Evolutionary conservation across 306 rosid genomes (phyloP).

Genomic region (Ormosia emarginata): DNA sequence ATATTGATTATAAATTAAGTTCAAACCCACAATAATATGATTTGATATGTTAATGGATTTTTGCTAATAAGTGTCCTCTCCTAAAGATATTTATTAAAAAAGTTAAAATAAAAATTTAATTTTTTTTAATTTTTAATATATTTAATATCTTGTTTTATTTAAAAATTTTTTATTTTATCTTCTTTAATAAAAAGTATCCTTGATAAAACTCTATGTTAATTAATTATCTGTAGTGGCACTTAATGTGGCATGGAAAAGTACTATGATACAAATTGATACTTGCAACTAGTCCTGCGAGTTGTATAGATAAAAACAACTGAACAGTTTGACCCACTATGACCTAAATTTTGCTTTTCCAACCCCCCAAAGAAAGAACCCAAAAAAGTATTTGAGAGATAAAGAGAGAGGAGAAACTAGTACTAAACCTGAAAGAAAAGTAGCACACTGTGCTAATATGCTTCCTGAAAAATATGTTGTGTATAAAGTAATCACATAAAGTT

Average conservation of each 20-base stretch:
- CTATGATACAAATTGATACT: not conserved
- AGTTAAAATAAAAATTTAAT: no score
- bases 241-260: not conserved
- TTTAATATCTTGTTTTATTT: no score
- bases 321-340: not conserved
- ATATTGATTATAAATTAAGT: not conserved
- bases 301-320: not conserved
- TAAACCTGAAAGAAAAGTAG: not conserved
- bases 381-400: not conserved
- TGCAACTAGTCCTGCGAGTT: not conserved
- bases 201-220: no score
- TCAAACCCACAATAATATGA: not conserved
- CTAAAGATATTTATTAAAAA: no score
- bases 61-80: no score
- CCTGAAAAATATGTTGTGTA: not conserved
- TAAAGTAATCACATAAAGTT: not conserved
- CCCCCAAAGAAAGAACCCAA: not conserved
- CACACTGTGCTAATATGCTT: not conserved
- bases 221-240: not conserved
- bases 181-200: no score
- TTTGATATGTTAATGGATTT: not conserved
- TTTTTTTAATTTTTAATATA: no score
- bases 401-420: not conserved
- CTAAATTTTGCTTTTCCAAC: not conserved
- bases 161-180: no score